These are phyloP conservation scores for Ochromonas danica DNA, from an alignment of 108 stramenopile genomes.

Conservation along the genomic window DNA sequence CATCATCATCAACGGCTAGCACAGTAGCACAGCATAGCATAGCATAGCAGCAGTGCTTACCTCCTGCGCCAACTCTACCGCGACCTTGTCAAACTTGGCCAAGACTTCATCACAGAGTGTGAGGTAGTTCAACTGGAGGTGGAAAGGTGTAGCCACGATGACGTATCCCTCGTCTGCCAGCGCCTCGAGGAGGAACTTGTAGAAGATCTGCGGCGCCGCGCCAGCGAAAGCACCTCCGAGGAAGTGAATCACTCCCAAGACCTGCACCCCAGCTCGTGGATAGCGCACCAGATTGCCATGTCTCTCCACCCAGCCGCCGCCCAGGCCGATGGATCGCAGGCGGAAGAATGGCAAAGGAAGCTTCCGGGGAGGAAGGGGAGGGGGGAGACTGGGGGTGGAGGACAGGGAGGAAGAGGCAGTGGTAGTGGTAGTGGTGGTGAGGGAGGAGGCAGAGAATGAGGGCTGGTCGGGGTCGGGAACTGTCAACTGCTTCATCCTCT, in stretches of 20 bases:
- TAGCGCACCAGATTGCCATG: neutral
- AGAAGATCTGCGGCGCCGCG: slow-evolving; percentile 76
- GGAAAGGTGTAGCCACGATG: slow-evolving; percentile 86
- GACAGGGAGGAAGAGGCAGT: too few species aligned
- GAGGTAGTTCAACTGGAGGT: slow-evolving; percentile 84
- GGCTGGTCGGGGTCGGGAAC: too few species aligned
- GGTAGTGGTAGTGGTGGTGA: too few species aligned
- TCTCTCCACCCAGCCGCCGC: neutral
- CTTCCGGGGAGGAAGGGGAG: too few species aligned
- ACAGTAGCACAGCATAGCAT: too few species aligned
- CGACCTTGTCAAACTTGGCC: slow-evolving; percentile 69
- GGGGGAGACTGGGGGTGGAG: too few species aligned
- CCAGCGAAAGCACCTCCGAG: slow-evolving; percentile 84
- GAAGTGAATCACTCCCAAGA: slow-evolving; percentile 70
- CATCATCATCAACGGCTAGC: too few species aligned
- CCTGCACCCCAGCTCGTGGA: slow-evolving; percentile 12
- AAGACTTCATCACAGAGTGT: slow-evolving; percentile 76
- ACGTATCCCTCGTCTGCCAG: slow-evolving; percentile 75
- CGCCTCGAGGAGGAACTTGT: slow-evolving; percentile 45
- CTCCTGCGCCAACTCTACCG: neutral
- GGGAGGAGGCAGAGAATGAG: too few species aligned
- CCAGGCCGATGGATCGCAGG: neutral
- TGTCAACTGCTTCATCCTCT: too few species aligned
- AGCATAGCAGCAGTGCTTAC: too few species aligned
- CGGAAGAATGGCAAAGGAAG: neutral